phyloP scores from a whole-genome alignment of 345 rosid species.

The Gossypium herbaceum region DNA sequence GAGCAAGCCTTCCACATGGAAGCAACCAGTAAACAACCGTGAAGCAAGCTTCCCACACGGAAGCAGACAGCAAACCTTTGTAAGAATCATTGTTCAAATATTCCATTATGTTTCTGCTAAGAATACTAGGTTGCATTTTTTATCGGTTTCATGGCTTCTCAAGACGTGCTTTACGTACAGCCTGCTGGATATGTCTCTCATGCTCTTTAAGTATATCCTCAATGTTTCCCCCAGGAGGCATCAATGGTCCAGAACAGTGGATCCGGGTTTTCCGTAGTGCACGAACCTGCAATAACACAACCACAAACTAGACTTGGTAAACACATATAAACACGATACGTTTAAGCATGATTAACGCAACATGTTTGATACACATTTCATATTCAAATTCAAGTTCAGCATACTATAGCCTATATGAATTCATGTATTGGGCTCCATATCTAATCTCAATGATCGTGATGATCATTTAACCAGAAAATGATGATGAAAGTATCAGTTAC shows the following conservation, averaged over 20 bases:
- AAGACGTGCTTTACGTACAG: conserved; percentile 72
- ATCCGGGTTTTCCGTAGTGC: conserved; percentile 65
- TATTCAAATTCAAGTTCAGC: not conserved
- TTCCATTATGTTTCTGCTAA: conserved; percentile 22
- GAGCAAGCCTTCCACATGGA: conserved; percentile 5
- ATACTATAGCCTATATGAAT: not conserved
- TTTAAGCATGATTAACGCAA: not conserved
- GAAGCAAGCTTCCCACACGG: not conserved
- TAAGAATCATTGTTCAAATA: conserved; percentile 12
- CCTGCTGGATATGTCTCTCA: conserved; percentile 88
- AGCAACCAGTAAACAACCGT: not conserved
- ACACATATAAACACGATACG: not conserved
- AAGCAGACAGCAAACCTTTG: not conserved
- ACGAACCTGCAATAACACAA: conserved; percentile 44
- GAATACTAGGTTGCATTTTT: conserved; percentile 19
- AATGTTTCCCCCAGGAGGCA: conserved; percentile 85
- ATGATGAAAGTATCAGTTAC: not conserved
- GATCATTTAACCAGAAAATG: not conserved
- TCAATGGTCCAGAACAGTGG: conserved; percentile 86
- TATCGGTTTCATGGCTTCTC: conserved; percentile 47
- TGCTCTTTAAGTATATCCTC: conserved; percentile 87
- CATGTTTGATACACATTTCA: not conserved
- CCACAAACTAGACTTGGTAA: not conserved
- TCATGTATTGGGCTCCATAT: not conserved
- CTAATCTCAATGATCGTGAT: not conserved